These are phyloP conservation scores for Mycosarcoma mackinlayi DNA, from an alignment of 1,284 basidiomycete genomes.

Conservation along the genomic window DNA sequence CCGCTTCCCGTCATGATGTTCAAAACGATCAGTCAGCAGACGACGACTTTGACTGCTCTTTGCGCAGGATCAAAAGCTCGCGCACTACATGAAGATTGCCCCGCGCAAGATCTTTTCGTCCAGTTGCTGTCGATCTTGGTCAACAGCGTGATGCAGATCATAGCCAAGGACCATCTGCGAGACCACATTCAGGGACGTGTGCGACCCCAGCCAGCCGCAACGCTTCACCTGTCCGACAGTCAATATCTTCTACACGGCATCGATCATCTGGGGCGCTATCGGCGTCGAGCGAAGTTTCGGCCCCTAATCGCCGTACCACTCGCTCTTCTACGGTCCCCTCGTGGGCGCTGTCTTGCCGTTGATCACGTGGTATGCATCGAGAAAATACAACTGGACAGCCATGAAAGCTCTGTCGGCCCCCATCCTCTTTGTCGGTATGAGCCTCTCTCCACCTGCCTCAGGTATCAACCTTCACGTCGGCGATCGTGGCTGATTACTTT, in stretches of 20 bases:
- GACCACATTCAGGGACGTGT: constrained; percentile 79
- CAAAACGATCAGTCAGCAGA: constrained; percentile 78
- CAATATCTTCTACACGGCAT: constrained; percentile 59
- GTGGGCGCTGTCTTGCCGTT: constrained; percentile 56
- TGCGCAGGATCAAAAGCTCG: constrained; percentile 73
- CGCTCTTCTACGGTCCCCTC: constrained; percentile 58
- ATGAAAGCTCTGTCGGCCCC: constrained; percentile 49
- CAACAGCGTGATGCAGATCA: constrained; percentile 73
- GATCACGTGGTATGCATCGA: constrained; percentile 47
- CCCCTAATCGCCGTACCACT: constrained; percentile 39
- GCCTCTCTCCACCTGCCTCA: constrained; percentile 64
- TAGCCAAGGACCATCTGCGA: constrained; percentile 77
- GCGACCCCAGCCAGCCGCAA: constrained; percentile 67
- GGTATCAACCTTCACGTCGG: constrained; percentile 63
- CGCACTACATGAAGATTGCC: constrained; percentile 73
- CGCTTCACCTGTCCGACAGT: constrained; percentile 61
- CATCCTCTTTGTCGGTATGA: constrained; percentile 59
- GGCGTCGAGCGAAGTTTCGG: constrained; percentile 68
- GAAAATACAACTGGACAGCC: constrained; percentile 33
- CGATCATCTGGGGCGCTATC: constrained; percentile 69
- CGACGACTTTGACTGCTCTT: constrained; percentile 75
- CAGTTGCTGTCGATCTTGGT: constrained; percentile 79
- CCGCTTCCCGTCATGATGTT: constrained; percentile 85
- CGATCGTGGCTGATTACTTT: constrained; percentile 71
- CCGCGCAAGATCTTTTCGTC: constrained; percentile 71